These are phyloP conservation scores for Tetrahymena elliotti DNA, from an alignment of 73 alveolate species.

Conservation along the genomic window DNA sequence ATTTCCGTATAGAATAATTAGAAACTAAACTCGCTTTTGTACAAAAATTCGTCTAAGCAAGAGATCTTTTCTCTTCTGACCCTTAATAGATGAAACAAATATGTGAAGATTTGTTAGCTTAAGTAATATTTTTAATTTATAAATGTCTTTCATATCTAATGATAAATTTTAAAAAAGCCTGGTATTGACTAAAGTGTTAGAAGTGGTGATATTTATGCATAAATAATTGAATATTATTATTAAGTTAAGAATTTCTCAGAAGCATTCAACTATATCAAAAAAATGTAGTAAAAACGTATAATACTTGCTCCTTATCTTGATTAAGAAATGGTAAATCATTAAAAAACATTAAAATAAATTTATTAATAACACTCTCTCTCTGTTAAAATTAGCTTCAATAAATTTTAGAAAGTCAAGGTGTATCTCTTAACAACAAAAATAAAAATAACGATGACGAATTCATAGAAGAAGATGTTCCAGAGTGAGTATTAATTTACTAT, in stretches of 20 bases:
- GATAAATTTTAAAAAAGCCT: not conserved
- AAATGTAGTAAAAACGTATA: constrained; percentile 62
- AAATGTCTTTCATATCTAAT: not conserved
- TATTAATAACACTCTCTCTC: not conserved
- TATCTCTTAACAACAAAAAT: not conserved
- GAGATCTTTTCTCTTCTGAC: constrained; percentile 55
- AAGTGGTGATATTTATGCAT: constrained; percentile 85
- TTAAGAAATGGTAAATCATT: constrained; percentile 54
- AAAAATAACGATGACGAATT: not conserved
- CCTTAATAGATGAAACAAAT: constrained; percentile 67
- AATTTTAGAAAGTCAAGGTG: not conserved
- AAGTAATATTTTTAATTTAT: not conserved
- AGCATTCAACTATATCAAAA: constrained; percentile 56
- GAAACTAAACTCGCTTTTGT: constrained; percentile 65
- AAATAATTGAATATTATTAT: constrained; percentile 60
- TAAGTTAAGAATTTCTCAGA: constrained; percentile 38
- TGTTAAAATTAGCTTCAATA: not conserved
- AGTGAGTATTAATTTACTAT: not conserved
- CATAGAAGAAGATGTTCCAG: not conserved
- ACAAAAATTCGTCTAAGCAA: constrained; percentile 75
- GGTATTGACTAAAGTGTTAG: constrained; percentile 85
- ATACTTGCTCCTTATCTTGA: constrained; percentile 76
- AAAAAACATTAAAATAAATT: not conserved
- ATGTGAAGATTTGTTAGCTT: constrained; percentile 68
- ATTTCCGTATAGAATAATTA: constrained; percentile 59